Base-by-base conservation (phyloP, 768 basidiomycete species). In the Russula sp. region DNA sequence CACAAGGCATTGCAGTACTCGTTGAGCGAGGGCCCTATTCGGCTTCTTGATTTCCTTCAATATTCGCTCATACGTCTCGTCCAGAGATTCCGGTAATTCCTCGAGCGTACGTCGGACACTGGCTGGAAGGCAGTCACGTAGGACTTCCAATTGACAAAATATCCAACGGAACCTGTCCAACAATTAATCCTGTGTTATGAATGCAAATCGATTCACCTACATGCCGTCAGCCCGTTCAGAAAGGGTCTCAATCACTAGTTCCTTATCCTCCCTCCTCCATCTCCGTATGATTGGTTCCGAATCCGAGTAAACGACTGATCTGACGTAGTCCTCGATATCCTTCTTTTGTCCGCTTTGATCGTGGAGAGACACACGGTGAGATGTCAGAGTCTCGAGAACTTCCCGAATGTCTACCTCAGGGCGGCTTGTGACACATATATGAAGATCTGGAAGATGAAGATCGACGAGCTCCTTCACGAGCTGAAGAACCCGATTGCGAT, bases 31-130 rank as follows among this genome's bases (percentile, higher is more conserved):
- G 2, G 14, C 42, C 9, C 28, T n/a, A 3, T 32, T 57, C 20
- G 42, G 28, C 28, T n/a, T 57, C 18, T 30, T 44, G 16, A 57
- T 57, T 0, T 30, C 57, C 26, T 11, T 28, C 20, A 57, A 20
- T n/a, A 57, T 26, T 7, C 57, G 57, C 57, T 46, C 42, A 7
- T 57, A 57, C 7, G 57, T 57, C 30, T 57, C 57, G 42, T 46
- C 57, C 42, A 57, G 16, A 7, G 40, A 14, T 28, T 57, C 20
- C 6, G 57, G 57, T 10, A 57, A 22, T 46, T 44, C 28, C 5
- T 3, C 7, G 2, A 57, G 57, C 10, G 40, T 32, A 7, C 42
- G 20, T 18, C 57, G 11, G 6, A 57, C 42, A 46, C 42, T 46
- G 5, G 42, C 1, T 14, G 57, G 57, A 20, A 57, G 20, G 32